These are phyloP conservation scores for Cyberlindnera mrakii DNA, from an alignment of 805 yeast species.

Conservation along the genomic window DNA sequence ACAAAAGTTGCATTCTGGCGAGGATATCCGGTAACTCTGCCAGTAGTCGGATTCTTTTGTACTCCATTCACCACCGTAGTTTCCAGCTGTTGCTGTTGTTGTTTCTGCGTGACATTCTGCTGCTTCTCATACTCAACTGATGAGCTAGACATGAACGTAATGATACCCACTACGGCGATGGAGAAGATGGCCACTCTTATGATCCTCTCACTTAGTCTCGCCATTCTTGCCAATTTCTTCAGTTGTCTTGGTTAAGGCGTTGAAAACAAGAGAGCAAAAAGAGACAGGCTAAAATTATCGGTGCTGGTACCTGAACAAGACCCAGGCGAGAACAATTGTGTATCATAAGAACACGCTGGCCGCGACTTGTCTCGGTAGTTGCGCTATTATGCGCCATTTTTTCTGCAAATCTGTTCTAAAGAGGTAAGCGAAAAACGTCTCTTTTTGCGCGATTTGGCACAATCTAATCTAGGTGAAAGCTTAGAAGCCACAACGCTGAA, in stretches of 20 bases:
- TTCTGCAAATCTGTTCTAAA: no score
- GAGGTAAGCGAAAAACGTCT: no score
- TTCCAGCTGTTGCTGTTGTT: not conserved
- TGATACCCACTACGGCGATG: constrained; percentile 13
- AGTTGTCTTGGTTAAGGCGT: not conserved
- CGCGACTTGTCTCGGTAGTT: no score
- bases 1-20: constrained; percentile 76
- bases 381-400: no score
- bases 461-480: no score
- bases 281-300: no score
- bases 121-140: not conserved
- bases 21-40: constrained; percentile 11
- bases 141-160: constrained; percentile 12
- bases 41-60: not conserved
- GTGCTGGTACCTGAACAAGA: no score
- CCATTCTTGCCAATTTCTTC: constrained; percentile 8
- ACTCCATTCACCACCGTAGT: not conserved
- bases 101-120: not conserved
- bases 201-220: constrained; percentile 16
- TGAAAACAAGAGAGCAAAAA: no score
- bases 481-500: no score
- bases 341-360: no score
- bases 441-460: no score
- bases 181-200: constrained; percentile 15
- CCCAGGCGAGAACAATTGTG: no score